These are phyloP conservation scores for Parascedosporium putredinis DNA, from an alignment of 2,329 filamentous ascomycete species.

Conservation along the genomic window DNA sequence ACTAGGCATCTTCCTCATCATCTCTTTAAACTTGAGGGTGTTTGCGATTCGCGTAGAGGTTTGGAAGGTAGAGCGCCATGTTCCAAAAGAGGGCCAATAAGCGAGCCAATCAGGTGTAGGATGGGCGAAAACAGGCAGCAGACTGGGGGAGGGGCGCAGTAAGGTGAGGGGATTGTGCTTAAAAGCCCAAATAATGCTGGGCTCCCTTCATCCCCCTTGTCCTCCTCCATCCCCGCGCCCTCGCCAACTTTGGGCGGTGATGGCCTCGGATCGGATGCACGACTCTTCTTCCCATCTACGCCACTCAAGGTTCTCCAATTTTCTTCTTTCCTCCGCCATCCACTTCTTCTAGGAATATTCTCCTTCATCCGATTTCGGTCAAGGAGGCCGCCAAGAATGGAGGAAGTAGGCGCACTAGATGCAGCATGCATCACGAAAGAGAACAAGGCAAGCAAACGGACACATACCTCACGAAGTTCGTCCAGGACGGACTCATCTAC, in stretches of 20 bases:
- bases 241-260: neutral
- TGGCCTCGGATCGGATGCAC: neutral
- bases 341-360: too few relatives aligned
- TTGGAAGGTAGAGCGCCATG: neutral
- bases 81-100: neutral
- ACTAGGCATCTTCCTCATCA: too few relatives aligned
- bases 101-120: constrained; percentile 5
- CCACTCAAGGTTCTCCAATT: too few relatives aligned
- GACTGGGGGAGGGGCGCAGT: constrained; percentile 12
- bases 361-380: too few relatives aligned
- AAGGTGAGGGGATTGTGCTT: constrained; percentile 26
- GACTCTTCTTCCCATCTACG: too few relatives aligned
- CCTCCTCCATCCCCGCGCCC: constrained; percentile 20
- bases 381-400: too few relatives aligned
- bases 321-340: too few relatives aligned
- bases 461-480: constrained; percentile 75
- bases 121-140: constrained; percentile 7
- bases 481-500: constrained; percentile 79
- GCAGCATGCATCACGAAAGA: neutral
- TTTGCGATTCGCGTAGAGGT: too few relatives aligned
- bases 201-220: constrained; percentile 26
- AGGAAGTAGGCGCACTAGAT: too few relatives aligned
- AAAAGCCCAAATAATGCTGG: constrained; percentile 47
- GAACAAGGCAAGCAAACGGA: neutral
- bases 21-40: too few relatives aligned